These are phyloP conservation scores for Huntiella omanensis DNA, from an alignment of 2,329 filamentous ascomycete species.

Conservation along the genomic window DNA sequence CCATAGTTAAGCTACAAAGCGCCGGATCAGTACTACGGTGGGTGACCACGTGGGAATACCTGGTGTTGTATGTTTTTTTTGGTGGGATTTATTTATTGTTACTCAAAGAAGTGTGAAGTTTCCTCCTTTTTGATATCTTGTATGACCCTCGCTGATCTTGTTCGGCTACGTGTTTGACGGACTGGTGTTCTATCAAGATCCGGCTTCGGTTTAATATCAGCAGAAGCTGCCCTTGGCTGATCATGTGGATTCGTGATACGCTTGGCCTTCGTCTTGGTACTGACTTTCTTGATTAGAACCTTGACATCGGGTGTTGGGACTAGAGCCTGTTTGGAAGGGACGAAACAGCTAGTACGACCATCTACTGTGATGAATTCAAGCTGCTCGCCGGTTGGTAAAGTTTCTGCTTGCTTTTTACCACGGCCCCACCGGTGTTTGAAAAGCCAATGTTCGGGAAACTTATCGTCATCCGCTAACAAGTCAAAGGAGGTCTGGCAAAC, in stretches of 20 bases:
- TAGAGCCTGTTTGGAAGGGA: constrained; percentile 49
- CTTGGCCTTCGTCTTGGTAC: neutral
- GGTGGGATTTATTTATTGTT: no score
- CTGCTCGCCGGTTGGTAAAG: constrained; percentile 66
- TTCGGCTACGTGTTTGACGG: no score
- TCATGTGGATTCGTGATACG: no score
- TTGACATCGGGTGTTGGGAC: constrained; percentile 14
- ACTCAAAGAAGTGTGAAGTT: no score
- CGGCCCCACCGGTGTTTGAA: constrained; percentile 84
- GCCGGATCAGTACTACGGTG: constrained; percentile 3
- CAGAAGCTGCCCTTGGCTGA: no score
- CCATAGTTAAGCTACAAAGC: constrained; percentile 1
- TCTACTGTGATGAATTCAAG: constrained; percentile 78
- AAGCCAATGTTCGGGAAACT: constrained; percentile 75
- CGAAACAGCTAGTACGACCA: constrained; percentile 76
- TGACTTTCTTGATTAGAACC: constrained; percentile 16
- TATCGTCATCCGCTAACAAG: constrained; percentile 56
- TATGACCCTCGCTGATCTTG: no score
- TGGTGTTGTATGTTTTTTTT: neutral
- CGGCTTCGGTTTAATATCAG: no score
- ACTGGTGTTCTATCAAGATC: no score
- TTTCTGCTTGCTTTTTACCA: constrained; percentile 53
- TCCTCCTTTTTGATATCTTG: no score
- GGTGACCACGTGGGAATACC: constrained; percentile 4
- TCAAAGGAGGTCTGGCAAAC: constrained; percentile 69